Evolutionary conservation across 352 stramenopile genomes (phyloP).

Genomic region (Pythium dissimile): DNA sequence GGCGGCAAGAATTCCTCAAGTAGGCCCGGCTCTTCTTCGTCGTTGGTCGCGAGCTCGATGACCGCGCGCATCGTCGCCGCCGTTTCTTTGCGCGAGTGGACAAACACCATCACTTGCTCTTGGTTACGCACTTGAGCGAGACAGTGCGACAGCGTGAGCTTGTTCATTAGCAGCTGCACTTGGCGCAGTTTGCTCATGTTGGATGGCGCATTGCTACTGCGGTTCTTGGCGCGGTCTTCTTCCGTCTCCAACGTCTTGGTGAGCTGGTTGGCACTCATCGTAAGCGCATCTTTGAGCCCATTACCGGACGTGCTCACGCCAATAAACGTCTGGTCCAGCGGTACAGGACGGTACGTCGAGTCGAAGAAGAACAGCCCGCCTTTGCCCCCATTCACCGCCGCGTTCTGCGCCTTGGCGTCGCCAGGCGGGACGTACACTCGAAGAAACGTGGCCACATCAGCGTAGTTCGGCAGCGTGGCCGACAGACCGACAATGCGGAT

Average conservation of each 20-base stretch:
- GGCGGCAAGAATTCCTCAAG: slow-evolving; percentile 63
- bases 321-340: slow-evolving; percentile 98
- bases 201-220: slow-evolving; percentile 9
- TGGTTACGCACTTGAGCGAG: slow-evolving; percentile 57
- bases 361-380: slow-evolving; percentile 98
- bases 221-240: slow-evolving; percentile 29
- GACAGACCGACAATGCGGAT: slow-evolving; percentile 98
- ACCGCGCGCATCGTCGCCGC: slow-evolving; percentile 92
- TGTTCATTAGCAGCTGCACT: slow-evolving; percentile 83
- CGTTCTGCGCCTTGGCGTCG: slow-evolving; percentile 52
- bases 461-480: slow-evolving; percentile 99
- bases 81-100: slow-evolving; percentile 99
- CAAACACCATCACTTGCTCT: slow-evolving; percentile 98
- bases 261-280: slow-evolving; percentile 41
- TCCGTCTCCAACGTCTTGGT: slow-evolving; percentile 42
- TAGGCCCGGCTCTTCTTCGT: slow-evolving; percentile 52
- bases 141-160: slow-evolving; percentile 72
- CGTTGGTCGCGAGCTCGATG: slow-evolving; percentile 80
- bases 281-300: slow-evolving; percentile 54
- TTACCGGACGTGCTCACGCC: slow-evolving; percentile 87
- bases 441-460: slow-evolving; percentile 97
- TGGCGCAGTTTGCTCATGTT: slow-evolving; percentile 61
- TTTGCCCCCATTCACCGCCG: slow-evolving; percentile 64
- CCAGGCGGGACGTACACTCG: slow-evolving; percentile 84
- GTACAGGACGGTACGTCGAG: slow-evolving; percentile 96